Evolutionary conservation across 2,329 filamentous ascomycete genomes (phyloP).

Genomic region (Colletotrichum aenigma): DNA sequence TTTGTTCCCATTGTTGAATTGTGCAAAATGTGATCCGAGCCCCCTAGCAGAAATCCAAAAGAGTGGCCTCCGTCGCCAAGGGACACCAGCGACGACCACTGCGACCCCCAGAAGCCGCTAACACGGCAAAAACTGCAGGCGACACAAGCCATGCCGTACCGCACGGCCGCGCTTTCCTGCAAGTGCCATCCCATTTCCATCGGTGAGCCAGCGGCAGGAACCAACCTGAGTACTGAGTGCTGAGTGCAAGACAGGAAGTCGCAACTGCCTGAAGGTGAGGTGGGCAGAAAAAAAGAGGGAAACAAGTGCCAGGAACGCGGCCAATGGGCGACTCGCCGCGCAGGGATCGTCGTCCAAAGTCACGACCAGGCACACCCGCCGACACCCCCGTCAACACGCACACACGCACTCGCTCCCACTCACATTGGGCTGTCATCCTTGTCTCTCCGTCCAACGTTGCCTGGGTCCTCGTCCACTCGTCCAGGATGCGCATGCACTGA

Average conservation of each 20-base stretch:
- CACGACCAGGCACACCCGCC: background rate
- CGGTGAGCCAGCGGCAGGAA: background rate
- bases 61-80: background rate
- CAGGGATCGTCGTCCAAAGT: background rate
- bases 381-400: background rate
- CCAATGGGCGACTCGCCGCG: background rate
- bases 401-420: background rate
- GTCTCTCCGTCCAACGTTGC: background rate
- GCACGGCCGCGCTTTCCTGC: background rate
- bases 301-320: background rate
- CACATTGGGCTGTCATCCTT: background rate
- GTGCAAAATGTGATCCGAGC: slow-evolving; percentile 11
- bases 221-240: background rate
- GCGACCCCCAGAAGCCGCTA: background rate
- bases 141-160: background rate
- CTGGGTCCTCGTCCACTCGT: background rate
- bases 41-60: background rate
- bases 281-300: background rate
- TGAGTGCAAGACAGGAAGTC: background rate
- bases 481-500: background rate
- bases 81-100: background rate
- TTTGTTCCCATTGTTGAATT: background rate
- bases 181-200: background rate
- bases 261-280: background rate
- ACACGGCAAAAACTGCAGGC: slow-evolving; percentile 5